These are phyloP conservation scores for Coemansia sp. DNA, from an alignment of 192 early-diverging fungal genomes.

Conservation along the genomic window DNA sequence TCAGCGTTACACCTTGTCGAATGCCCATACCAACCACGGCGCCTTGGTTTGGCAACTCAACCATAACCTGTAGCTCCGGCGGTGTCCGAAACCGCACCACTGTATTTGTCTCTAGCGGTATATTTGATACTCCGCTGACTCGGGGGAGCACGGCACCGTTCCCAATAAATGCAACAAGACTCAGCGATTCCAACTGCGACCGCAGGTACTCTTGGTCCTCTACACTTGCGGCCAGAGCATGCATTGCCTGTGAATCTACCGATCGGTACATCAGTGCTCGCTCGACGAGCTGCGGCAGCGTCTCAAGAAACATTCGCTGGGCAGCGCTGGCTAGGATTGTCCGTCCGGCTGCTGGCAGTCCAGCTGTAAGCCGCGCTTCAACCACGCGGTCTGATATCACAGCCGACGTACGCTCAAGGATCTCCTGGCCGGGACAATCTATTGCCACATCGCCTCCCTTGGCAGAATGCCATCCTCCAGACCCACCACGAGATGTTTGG, in stretches of 20 bases:
- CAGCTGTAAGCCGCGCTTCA: conserved; percentile 50
- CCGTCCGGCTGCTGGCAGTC: conserved; percentile 55
- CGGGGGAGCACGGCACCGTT: conserved; percentile 60
- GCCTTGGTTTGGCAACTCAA: conserved; percentile 54
- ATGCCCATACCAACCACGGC: conserved; percentile 56
- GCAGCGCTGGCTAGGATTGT: conserved; percentile 47
- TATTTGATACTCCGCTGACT: conserved; percentile 46
- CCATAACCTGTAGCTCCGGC: conserved; percentile 23
- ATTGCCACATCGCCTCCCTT: conserved; percentile 46
- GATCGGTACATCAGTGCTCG: conserved; percentile 26
- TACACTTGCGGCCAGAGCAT: conserved; percentile 35
- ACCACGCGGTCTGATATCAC: conserved; percentile 24
- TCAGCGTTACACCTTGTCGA: conserved; percentile 52
- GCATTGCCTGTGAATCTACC: conserved; percentile 21
- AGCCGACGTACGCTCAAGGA: conserved; percentile 55
- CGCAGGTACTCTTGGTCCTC: conserved; percentile 58
- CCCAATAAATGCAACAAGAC: conserved; percentile 52
- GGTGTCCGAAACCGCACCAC: conserved; percentile 49
- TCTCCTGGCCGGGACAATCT: conserved; percentile 56
- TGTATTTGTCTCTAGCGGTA: conserved; percentile 28
- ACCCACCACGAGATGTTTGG: neutral
- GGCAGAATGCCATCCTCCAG: conserved; percentile 29
- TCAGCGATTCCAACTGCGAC: conserved; percentile 22
- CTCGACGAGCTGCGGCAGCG: conserved; percentile 38
- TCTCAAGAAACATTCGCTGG: conserved; percentile 40